Evolutionary conservation across 441 rosid genomes (phyloP).

Genomic region (Syzygium malaccense): DNA sequence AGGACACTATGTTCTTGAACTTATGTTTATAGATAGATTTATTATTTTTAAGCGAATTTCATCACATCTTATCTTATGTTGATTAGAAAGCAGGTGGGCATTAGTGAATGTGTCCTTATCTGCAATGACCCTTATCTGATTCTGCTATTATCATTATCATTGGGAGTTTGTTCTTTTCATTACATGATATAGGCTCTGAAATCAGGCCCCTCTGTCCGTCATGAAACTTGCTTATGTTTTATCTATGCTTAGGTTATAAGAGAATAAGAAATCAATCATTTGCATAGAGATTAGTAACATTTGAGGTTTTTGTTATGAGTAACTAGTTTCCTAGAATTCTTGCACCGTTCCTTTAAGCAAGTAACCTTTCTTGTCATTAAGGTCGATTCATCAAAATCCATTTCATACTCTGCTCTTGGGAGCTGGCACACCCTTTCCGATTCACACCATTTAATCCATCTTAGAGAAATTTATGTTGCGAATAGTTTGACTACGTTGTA

Average conservation of each 20-base stretch:
- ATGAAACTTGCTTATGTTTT: not conserved
- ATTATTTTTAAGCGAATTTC: not conserved
- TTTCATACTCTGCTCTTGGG: not conserved
- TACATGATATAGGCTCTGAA: not conserved
- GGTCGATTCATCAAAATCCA: not conserved
- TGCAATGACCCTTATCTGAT: not conserved
- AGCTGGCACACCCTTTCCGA: not conserved
- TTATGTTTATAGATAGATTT: not conserved
- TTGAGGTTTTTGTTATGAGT: no score
- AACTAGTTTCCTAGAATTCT: not conserved
- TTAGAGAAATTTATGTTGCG: not conserved
- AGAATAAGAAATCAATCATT: no score
- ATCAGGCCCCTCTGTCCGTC: not conserved
- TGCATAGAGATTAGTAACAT: no score
- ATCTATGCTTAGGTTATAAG: not conserved
- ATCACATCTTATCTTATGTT: not conserved
- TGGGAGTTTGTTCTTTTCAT: not conserved
- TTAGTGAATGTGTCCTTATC: not conserved
- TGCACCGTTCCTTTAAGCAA: not conserved
- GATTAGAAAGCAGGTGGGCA: not conserved
- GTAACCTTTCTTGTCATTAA: not conserved
- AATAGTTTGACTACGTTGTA: not conserved
- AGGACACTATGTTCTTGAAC: not conserved
- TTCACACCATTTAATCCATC: not conserved
- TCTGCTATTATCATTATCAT: not conserved